Conservation (phyloP, 1,139 yeast species). For the Kluyveromyces sp. region DNA sequence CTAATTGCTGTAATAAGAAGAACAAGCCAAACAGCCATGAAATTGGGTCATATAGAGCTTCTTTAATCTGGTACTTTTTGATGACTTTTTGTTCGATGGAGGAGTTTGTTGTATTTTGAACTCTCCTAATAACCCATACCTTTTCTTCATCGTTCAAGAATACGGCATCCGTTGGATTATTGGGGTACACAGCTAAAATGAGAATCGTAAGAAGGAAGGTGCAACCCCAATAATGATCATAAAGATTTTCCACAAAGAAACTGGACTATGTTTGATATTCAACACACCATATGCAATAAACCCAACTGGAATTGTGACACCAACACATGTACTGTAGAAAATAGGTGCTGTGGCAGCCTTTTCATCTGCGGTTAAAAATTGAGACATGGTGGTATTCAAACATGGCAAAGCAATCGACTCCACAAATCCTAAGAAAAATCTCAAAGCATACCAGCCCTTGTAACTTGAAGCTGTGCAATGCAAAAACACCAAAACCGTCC, state of each 20-base stretch:
- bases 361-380: constrained; percentile 36
- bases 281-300: constrained; percentile 40
- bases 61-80: constrained; percentile 37
- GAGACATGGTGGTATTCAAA: constrained; percentile 35
- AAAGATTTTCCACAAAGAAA: constrained; percentile 35
- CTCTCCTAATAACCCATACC: constrained; percentile 39
- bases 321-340: constrained; percentile 38
- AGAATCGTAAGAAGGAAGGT: constrained; percentile 32
- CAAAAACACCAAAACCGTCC: constrained; percentile 36
- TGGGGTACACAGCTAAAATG: constrained; percentile 34
- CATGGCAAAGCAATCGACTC: constrained; percentile 37
- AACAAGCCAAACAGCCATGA: constrained; percentile 38
- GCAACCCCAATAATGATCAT: constrained; percentile 38
- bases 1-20: constrained; percentile 36
- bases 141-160: constrained; percentile 35
- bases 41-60: constrained; percentile 39
- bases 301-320: constrained; percentile 39
- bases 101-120: constrained; percentile 34
- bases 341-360: constrained; percentile 38
- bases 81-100: constrained; percentile 39
- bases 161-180: constrained; percentile 37
- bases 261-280: constrained; percentile 19
- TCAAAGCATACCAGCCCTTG: constrained; percentile 34
- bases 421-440: constrained; percentile 40
- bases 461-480: constrained; percentile 35